Evolutionary conservation across 2,329 filamentous ascomycete genomes (phyloP), one percentile per base, ranked within the genome.

Genomic region (Epichloe baconii): DNA sequence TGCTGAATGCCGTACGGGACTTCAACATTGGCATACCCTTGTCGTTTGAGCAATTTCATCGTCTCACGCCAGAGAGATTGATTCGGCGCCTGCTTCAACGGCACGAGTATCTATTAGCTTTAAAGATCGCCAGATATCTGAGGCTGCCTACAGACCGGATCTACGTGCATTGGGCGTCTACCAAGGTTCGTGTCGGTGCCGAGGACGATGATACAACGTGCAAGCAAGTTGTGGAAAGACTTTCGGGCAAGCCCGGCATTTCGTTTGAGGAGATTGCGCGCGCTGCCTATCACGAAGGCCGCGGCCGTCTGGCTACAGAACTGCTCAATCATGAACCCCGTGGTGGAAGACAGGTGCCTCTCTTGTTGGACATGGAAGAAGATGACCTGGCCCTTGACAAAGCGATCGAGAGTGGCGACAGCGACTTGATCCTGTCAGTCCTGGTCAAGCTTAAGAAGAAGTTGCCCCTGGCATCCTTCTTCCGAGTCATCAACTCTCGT

Each of bases 321-420:
- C 74, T 98, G 1, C 75, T 98, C 6, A 94, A 97, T 61, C 86
- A 96, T 62, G 93, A 98, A 63, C 89, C 91, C 10, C 82, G 93
- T 52, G 91, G 89, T 2, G 93, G 91, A n/a, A 88, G 91, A 57
- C 93, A 98, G 68, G 93, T 98, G 0, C 93, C 93, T 0, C 77
- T 98, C 3, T 78, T 98, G 2, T 74, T 98, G 42, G 89, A 80
- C 64, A 96, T 97, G 87, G 90, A 95, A 60, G 90, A 98, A 66
- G 91, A 96, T 57, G 88, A 90, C 57, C 82, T 97, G 41, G 93
- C 93, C 0, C 78, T 98, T 0, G 91, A 97, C 72, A 98, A 97
- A 67, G 91, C 93, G 10, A 88, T 97, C 53, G 89, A 96, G 65
- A 95, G 88, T 54, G 91, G 91, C 17, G 93, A 98, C 62, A 91